These are phyloP conservation scores for Ophiostoma sp. DNA, from an alignment of 2,329 filamentous ascomycete species.

Conservation along the genomic window DNA sequence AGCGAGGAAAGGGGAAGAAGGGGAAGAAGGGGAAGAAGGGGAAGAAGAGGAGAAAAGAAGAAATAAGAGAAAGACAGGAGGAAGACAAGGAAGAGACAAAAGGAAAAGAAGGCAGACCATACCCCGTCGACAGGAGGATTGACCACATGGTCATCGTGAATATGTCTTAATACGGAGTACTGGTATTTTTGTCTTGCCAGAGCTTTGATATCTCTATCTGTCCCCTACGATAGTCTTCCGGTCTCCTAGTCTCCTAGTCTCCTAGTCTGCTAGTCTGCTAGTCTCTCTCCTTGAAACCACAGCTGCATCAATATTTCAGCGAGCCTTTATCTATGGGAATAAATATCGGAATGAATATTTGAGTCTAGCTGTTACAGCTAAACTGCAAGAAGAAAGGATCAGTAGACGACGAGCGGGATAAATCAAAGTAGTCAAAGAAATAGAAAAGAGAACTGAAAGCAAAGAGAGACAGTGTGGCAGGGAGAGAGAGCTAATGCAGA, in stretches of 20 bases:
- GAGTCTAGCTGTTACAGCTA: neutral
- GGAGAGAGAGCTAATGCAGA: no score
- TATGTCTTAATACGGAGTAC: no score
- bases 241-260: neutral
- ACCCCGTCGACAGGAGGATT: no score
- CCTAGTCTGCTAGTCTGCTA: neutral
- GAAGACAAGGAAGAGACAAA: neutral
- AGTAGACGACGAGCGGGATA: neutral
- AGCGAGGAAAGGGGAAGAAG: neutral
- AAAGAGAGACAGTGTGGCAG: neutral
- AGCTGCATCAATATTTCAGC: neutral
- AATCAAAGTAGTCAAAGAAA: neutral
- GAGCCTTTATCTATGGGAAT: neutral
- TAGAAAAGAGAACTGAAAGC: neutral
- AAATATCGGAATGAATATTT: neutral
- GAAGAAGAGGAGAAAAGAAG: neutral
- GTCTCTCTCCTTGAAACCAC: slow-evolving; percentile 7
- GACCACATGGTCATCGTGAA: no score
- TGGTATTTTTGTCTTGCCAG: neutral
- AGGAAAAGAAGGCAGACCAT: neutral
- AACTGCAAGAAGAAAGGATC: neutral
- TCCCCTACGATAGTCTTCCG: neutral
- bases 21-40: neutral
- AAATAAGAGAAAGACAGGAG: neutral
- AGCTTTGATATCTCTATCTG: neutral